Base-by-base conservation (phyloP, 768 basidiomycete species). In the Megacollybia marginata region DNA sequence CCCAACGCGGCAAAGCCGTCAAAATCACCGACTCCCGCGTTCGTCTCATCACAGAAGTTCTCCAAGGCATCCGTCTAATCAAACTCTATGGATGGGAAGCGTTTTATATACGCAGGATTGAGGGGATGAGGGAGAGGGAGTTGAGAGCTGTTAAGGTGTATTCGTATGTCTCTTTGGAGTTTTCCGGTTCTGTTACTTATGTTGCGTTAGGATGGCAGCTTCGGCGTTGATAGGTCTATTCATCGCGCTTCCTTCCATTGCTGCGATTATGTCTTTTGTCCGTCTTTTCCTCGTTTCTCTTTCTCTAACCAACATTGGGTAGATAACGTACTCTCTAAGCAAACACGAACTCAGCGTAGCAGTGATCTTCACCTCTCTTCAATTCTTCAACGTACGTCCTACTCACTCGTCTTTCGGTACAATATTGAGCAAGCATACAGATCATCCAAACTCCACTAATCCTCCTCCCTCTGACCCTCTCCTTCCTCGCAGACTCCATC, bases 21-120 rank as follows among this genome's bases (percentile, higher is more conserved):
- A 73, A 77, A 54, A 72, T 85, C 51, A 85, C 85, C 5, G 87
- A 89, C 55, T 69, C 70, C 45, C 75, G 86, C 11, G 79, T 88
- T 10, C 67, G 83, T 12, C 68, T 86, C 19, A 74, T 79, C 1
- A 81, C 76, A 1, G 87, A 88, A 63, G 73, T 87, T 2, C 64
- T 89, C 12, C 80, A 82, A 61, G 80, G 80, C 38, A 83, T 86
- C 49, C 73, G 84, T 4, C 69, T 83, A 5, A 71, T 86, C 56
- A 86, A 86, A 62, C 65, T 74, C 28, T 84, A 80, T 57, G 78
- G 77, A 0, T 84, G 79, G 75, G 81, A 81, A 57, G 49, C 52
- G 11, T 78, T 78, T 52, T 81, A 78, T 54, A 60, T 63, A 1
- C 57, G 68, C 19, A 67, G 71, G 47, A 72, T 78, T 23, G 65